Percentiles rank a stretch among this genome's conserved stretches.
Evolutionary conservation across 2,329 filamentous ascomycete species (phyloP).

Genomic region (Alternaria infectoria): DNA sequence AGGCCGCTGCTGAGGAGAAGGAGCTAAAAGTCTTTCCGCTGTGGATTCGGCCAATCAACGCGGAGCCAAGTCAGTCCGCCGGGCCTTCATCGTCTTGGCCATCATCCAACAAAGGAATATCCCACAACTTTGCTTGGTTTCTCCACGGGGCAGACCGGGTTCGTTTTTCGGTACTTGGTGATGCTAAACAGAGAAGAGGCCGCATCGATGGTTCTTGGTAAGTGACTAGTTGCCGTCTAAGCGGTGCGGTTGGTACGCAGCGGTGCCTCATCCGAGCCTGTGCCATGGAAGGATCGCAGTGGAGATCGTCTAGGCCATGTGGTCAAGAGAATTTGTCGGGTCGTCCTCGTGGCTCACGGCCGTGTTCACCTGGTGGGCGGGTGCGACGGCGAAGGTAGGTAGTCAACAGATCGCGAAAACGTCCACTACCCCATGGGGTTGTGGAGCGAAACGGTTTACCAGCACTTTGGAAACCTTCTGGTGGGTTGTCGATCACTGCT

Average conservation of each 20-base stretch:
- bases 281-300: background rate
- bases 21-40: conserved; percentile 1
- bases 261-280: conserved; percentile 2
- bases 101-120: background rate
- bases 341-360: background rate
- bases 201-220: background rate
- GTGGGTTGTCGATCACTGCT: conserved; percentile 4
- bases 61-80: conserved; percentile 20
- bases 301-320: background rate
- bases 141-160: conserved; percentile 23
- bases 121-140: background rate
- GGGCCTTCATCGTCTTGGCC: conserved; percentile 19
- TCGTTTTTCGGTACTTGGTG: background rate
- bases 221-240: conserved; percentile 5
- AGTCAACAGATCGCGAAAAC: background rate
- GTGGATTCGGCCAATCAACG: conserved; percentile 16
- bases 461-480: conserved; percentile 11
- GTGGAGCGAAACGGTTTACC: conserved; percentile 13
- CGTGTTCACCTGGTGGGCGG: background rate
- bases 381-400: background rate
- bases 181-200: background rate
- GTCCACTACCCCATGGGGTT: conserved; percentile 23
- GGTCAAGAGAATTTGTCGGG: conserved; percentile 11
- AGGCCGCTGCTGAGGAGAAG: conserved; percentile 14
- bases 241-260: conserved; percentile 1